Percentiles rank a stretch among this genome's conserved stretches.
Conservation (phyloP, 805 yeast genomes). For the Candida takata region DNA sequence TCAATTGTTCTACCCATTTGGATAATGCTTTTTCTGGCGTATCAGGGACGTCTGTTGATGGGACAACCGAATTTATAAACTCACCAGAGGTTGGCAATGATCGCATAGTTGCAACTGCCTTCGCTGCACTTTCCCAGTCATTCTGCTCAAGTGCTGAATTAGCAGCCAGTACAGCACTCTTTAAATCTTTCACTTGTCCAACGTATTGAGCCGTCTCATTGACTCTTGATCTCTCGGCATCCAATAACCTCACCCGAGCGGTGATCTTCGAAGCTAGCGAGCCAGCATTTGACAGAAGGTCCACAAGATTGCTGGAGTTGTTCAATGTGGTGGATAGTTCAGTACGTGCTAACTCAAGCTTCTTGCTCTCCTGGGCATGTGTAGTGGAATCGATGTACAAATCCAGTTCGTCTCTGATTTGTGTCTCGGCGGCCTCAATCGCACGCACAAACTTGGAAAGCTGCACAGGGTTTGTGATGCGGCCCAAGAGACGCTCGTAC, state of each 20-base stretch:
- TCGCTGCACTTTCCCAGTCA: constrained; percentile 77
- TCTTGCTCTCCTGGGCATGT: constrained; percentile 27
- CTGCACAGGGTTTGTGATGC: constrained; percentile 19
- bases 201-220: constrained; percentile 57
- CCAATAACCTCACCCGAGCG: constrained; percentile 59
- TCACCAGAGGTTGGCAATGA: constrained; percentile 57
- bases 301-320: constrained; percentile 48
- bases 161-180: constrained; percentile 57
- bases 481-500: constrained; percentile 18
- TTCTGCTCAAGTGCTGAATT: constrained; percentile 58
- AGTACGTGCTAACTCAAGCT: constrained; percentile 53
- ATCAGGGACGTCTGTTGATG: constrained; percentile 81
- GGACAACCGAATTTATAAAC: constrained; percentile 76
- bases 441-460: constrained; percentile 20
- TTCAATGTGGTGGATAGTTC: constrained; percentile 55
- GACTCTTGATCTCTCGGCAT: constrained; percentile 62
- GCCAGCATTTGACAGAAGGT: constrained; percentile 52
- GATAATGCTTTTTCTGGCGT: constrained; percentile 52
- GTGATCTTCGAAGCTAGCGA: constrained; percentile 62
- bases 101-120: constrained; percentile 48
- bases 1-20: constrained; percentile 54
- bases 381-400: constrained; percentile 19
- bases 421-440: constrained; percentile 19
- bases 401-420: constrained; percentile 20
- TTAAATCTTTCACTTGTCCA: constrained; percentile 55